phyloP scores from a whole-genome alignment of 2,329 filamentous ascomycete genomes.

The Penicillium oxalicum region DNA sequence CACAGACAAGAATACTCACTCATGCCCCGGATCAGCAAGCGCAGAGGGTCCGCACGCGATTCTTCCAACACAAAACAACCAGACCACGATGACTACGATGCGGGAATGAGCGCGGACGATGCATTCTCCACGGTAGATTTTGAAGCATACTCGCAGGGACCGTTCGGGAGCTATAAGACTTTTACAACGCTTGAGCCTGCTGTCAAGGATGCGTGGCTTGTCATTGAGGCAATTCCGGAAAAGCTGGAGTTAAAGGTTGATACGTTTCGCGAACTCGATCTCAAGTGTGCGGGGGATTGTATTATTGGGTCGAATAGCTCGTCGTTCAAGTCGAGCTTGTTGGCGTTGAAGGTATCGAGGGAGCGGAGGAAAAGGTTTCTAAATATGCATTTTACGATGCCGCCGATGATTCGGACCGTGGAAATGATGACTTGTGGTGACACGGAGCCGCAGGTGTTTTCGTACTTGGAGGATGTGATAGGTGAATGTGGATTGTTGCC shows the following conservation, averaged over 20 bases:
- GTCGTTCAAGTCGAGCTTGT: constrained; percentile 46
- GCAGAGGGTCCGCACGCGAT: background rate
- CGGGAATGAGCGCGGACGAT: background rate
- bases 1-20: constrained; percentile 24
- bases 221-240: constrained; percentile 51
- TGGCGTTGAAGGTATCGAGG: constrained; percentile 38
- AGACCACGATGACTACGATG: background rate
- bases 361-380: constrained; percentile 25
- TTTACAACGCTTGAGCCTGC: constrained; percentile 38
- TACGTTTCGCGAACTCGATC: constrained; percentile 44
- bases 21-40: constrained; percentile 10
- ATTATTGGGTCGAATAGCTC: constrained; percentile 49
- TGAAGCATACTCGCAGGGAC: constrained; percentile 19
- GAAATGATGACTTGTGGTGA: constrained; percentile 50
- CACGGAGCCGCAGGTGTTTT: constrained; percentile 41
- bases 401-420: constrained; percentile 39
- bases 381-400: constrained; percentile 51
- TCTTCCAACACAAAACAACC: background rate
- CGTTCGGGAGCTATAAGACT: constrained; percentile 27
- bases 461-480: constrained; percentile 38
- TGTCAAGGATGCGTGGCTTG: constrained; percentile 46
- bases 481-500: constrained; percentile 41
- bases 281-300: constrained; percentile 38
- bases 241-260: constrained; percentile 44
- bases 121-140: constrained; percentile 18